Base-by-base conservation (phyloP, 257 asterid species). In the Przewalskia tangutica region DNA sequence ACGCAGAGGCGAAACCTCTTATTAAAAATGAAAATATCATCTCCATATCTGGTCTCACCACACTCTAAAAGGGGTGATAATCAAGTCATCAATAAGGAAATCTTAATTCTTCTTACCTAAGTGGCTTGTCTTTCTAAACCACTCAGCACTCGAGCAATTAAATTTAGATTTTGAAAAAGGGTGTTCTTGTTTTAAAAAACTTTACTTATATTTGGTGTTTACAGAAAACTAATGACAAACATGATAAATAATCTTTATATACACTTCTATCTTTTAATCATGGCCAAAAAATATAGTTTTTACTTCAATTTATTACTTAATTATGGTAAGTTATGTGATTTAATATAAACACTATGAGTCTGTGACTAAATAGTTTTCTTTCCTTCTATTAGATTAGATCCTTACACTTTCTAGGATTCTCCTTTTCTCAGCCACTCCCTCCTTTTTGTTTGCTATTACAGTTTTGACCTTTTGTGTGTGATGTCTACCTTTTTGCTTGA, bases 391-490 rank as follows among this genome's bases (percentile, higher is more conserved):
- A 27, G 32, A 27, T 27, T 27, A 27, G 32, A 71, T 71, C 79
- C 60, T 73, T 27, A 50, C 62, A 23, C 62, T 75, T 75, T 75
- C 79, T 75, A 50, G 80, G 80, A 75, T 75, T 75, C 80, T 81
- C 83, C 83, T 66, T 81, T 82, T 55, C 18, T 9, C 40, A 59
- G 11, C 23, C 46, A 62, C 56, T 38, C 60, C 16, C 16, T 51
- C 81, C 82, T 85, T 79, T 75, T 23, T 62, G 60, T 62, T 62
- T 58, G 32, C 32, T 27, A 46, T 48, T 78, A 48, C 84, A 77
- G 60, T 82, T 85, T 84, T 85, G 89, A 86, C 91, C 84, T 82
- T 88, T 65, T n/a, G 70, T 27, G 85, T 64, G 63, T 46, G 81
- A 48, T 77, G 53, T 83, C 78, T 55, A 48, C 38, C 82, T 42